Evolutionary conservation across 768 basidiomycete genomes (phyloP), one percentile per base, ranked within the genome.

Genomic region (Leccinum barrowsii): DNA sequence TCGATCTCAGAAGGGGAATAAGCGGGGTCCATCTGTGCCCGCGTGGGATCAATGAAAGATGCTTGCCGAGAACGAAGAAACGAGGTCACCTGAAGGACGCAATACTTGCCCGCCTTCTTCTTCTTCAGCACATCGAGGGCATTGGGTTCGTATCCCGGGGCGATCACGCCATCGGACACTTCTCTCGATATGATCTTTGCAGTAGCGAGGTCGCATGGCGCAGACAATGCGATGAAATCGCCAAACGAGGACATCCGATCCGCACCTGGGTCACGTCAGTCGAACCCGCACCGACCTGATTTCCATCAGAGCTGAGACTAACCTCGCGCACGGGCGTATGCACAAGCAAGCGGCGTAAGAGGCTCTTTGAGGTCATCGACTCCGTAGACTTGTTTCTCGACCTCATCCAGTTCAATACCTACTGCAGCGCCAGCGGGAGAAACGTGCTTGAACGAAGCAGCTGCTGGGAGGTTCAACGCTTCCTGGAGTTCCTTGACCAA

Each of bases 241-340:
- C 97, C 97, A 71, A 98, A 99, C 2, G 96, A 98, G 1, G 96
- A 98, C 97, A 99, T 99, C 55, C 97, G 87, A 72, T 99, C 97
- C 22, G 97, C 96, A 57, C 94, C 91, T 92, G 63, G 6, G 63
- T 56, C 30, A 62, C 24, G 21, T 50, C 17, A 56, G 58, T 57
- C 17, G 56, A 56, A 59, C 59, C 52, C 5, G 13, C 46, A 50
- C 42, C 21, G 8, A 50, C 28, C 52, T 19, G 1, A 10, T 34
- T n/a, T 50, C 12, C 11, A 10, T 28, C 2, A 26, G 7, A 2
- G 21, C 0, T 24, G 22, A 19, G 8, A 72, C 79, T 51, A 62
- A 89, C 92, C 96, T 69, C 97, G 86, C 50, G 97, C 97, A 49
- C 97, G 87, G 49, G 97, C 96, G 65, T 99, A 99, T 0, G 97